These are phyloP conservation scores for Nothophaeocryptopus gaeumannii DNA, from an alignment of 2,329 filamentous ascomycete genomes.

Conservation along the genomic window DNA sequence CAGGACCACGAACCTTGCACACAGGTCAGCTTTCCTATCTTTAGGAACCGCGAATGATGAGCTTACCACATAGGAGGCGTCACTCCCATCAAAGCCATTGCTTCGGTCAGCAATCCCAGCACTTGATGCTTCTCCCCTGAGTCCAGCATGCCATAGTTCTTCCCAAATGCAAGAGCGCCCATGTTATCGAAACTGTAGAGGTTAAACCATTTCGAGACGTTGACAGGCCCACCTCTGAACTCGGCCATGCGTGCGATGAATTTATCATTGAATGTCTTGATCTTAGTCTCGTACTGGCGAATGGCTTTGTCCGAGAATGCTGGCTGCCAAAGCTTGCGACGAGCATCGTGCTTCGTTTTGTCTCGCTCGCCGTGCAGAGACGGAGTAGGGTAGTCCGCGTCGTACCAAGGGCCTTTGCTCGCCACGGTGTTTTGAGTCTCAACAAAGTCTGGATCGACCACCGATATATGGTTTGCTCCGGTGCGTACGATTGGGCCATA, in stretches of 20 bases:
- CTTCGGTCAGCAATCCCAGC: slow-evolving; percentile 37
- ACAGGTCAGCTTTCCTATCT: too few species aligned
- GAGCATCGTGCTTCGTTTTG: slow-evolving; percentile 35
- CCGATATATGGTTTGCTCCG: slow-evolving; percentile 38
- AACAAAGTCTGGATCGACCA: slow-evolving; percentile 29
- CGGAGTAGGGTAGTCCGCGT: slow-evolving; percentile 30
- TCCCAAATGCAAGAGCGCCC: slow-evolving; percentile 36
- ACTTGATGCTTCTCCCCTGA: slow-evolving; percentile 31
- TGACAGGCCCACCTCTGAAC: slow-evolving; percentile 29
- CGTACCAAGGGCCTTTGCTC: slow-evolving; percentile 44
- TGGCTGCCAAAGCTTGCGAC: slow-evolving; percentile 40
- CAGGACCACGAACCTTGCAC: slow-evolving; percentile 1
- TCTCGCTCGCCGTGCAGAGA: slow-evolving; percentile 41
- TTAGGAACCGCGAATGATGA: too few species aligned
- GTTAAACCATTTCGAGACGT: slow-evolving; percentile 41
- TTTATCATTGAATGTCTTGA: slow-evolving; percentile 35
- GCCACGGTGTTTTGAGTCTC: slow-evolving; percentile 33
- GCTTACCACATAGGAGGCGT: slow-evolving; percentile 3
- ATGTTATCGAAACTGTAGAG: slow-evolving; percentile 46
- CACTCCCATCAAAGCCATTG: slow-evolving; percentile 21
- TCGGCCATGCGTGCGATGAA: slow-evolving; percentile 33
- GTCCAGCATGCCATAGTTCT: slow-evolving; percentile 24
- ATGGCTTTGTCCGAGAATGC: slow-evolving; percentile 42
- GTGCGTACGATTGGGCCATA: slow-evolving; percentile 36
- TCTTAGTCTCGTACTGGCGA: slow-evolving; percentile 40